Evolutionary conservation across 495 filamentous ascomycete species (phyloP).

Genomic region (Hyaloscypha variabilis): DNA sequence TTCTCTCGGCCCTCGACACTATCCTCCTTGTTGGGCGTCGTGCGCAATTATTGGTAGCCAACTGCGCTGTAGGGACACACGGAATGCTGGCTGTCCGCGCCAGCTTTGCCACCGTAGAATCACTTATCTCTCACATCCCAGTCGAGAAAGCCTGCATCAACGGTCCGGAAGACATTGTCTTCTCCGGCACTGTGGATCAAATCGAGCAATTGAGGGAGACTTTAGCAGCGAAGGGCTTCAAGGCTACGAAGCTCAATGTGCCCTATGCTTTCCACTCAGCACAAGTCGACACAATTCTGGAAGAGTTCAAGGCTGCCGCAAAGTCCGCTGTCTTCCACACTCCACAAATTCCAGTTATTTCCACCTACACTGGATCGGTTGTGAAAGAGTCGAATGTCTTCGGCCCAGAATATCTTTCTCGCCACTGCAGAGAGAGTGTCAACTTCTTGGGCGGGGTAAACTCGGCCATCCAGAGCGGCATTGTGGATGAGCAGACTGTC

Average conservation of each 20-base stretch:
- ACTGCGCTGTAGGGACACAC: slow-evolving; percentile 73
- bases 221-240: slow-evolving; percentile 59
- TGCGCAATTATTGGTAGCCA: slow-evolving; percentile 72
- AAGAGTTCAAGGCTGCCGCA: slow-evolving; percentile 62
- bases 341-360: slow-evolving; percentile 68
- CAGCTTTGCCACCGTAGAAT: slow-evolving; percentile 41
- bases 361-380: slow-evolving; percentile 64
- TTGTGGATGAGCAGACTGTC: slow-evolving; percentile 55
- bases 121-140: slow-evolving; percentile 35
- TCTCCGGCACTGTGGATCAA: slow-evolving; percentile 51
- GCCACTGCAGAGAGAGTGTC: slow-evolving; percentile 72
- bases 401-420: slow-evolving; percentile 60
- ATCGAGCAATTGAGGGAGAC: slow-evolving; percentile 61
- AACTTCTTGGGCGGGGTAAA: slow-evolving; percentile 70
- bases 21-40: slow-evolving; percentile 80
- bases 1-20: slow-evolving; percentile 75
- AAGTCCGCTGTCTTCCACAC: slow-evolving; percentile 56
- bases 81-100: slow-evolving; percentile 64
- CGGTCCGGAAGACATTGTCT: slow-evolving; percentile 58
- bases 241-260: slow-evolving; percentile 68
- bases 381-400: slow-evolving; percentile 58
- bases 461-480: slow-evolving; percentile 47
- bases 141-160: slow-evolving; percentile 64
- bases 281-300: slow-evolving; percentile 75
- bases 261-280: slow-evolving; percentile 82